These are phyloP conservation scores for Basidioascus undulatus DNA, from an alignment of 768 basidiomycete species.

Conservation along the genomic window DNA sequence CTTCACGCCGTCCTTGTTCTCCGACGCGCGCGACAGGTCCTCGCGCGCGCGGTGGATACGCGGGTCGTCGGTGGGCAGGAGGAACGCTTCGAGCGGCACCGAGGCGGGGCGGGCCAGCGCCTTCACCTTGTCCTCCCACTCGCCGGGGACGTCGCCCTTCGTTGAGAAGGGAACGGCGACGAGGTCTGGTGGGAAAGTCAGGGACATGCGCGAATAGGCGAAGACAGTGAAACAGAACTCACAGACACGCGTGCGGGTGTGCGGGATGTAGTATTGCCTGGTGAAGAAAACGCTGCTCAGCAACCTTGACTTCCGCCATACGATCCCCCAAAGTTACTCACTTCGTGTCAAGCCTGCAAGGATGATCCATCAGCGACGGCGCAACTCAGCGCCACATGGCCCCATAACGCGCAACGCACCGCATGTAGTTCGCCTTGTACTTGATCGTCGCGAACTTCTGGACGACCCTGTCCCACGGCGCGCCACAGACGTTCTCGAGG, in stretches of 20 bases:
- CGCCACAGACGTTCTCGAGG: constrained; percentile 76
- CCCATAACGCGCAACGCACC: constrained; percentile 36
- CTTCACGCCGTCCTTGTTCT: constrained; percentile 34
- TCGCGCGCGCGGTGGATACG: constrained; percentile 73
- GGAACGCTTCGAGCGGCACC: constrained; percentile 67
- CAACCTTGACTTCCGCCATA: background rate
- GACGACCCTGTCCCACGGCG: constrained; percentile 61
- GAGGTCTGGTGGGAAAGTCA: constrained; percentile 23
- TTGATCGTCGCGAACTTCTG: constrained; percentile 46
- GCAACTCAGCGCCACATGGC: background rate
- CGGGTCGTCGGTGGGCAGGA: constrained; percentile 74
- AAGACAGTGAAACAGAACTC: background rate
- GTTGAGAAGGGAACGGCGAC: constrained; percentile 43
- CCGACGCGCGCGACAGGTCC: constrained; percentile 60
- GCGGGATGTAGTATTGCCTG: constrained; percentile 79
- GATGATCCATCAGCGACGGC: background rate
- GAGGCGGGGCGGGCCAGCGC: constrained; percentile 55
- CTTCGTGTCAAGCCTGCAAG: no score
- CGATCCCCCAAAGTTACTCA: no score
- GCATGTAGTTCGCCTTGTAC: constrained; percentile 44
- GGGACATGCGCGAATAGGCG: background rate
- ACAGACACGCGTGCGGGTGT: constrained; percentile 69
- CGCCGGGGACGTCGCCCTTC: constrained; percentile 31
- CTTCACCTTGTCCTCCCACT: constrained; percentile 40
- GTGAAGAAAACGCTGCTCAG: constrained; percentile 9